Evolutionary conservation across 176 grass and related monocot genomes (phyloP).

Genomic region (Lolium rigidum): DNA sequence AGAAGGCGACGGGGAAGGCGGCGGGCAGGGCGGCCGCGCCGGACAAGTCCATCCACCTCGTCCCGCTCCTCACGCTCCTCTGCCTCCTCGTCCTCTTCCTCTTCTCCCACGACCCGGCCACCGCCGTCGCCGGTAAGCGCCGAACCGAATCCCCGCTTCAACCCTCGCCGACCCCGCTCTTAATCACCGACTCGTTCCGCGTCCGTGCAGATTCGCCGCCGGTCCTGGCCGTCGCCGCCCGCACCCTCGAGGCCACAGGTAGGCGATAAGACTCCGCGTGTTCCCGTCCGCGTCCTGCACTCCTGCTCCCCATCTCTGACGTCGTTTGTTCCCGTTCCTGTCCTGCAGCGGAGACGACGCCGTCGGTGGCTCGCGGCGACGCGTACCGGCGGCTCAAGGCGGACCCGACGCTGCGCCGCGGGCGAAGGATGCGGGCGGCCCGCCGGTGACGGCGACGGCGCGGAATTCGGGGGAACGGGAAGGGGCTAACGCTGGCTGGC

Average conservation of each 20-base stretch:
- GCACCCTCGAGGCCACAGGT: slow-evolving; percentile 50
- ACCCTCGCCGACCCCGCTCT: neutral
- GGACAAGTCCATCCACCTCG: slow-evolving; percentile 76
- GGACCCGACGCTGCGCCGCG: slow-evolving; percentile 43
- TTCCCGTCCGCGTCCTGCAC: neutral
- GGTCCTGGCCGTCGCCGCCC: slow-evolving; percentile 37
- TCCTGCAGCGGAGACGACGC: slow-evolving; percentile 28
- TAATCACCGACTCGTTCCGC: neutral
- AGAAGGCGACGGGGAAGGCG: slow-evolving; percentile 57
- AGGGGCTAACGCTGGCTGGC: slow-evolving; percentile 1
- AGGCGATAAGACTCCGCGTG: neutral
- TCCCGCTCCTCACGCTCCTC: slow-evolving; percentile 83
- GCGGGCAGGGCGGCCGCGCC: slow-evolving; percentile 20
- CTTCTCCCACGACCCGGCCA: slow-evolving; percentile 66
- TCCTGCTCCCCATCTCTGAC: neutral
- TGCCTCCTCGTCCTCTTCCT: slow-evolving; percentile 91
- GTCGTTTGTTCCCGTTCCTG: neutral
- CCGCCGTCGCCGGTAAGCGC: slow-evolving; percentile 55
- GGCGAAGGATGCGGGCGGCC: slow-evolving; percentile 45
- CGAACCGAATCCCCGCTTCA: neutral
- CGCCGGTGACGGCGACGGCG: slow-evolving; percentile 11
- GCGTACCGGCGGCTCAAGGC: slow-evolving; percentile 63
- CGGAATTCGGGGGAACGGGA: neutral
- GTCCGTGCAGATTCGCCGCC: slow-evolving; percentile 55
- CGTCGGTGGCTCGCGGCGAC: slow-evolving; percentile 31